These are phyloP conservation scores for Ceratonia siliqua DNA, from an alignment of 306 rosid genomes.

Conservation along the genomic window DNA sequence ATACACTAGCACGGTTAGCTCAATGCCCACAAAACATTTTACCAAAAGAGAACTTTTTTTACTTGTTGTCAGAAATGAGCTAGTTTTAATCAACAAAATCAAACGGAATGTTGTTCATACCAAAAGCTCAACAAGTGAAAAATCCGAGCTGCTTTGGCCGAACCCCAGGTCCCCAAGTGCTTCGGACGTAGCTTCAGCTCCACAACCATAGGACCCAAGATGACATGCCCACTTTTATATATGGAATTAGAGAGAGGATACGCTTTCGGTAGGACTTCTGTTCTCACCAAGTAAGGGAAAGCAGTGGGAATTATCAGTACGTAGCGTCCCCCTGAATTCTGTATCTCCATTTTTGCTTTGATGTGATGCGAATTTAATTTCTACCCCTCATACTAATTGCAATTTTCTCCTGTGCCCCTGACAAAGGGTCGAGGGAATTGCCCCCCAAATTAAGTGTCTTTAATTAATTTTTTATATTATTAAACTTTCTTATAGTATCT, in stretches of 20 bases:
- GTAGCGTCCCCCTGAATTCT: background rate
- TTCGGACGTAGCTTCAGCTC: background rate
- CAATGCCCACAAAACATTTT: background rate
- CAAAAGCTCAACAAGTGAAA: slow-evolving; percentile 7
- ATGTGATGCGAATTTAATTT: background rate
- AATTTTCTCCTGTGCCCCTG: background rate
- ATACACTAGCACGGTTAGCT: background rate
- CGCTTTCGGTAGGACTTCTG: background rate
- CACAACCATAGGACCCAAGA: background rate
- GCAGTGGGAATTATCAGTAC: background rate
- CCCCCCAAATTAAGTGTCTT: background rate
- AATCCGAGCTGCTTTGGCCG: slow-evolving; percentile 9
- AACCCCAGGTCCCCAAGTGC: slow-evolving; percentile 18
- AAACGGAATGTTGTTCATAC: slow-evolving; percentile 32
- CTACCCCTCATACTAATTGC: background rate
- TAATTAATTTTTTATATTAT: no score
- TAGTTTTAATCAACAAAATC: background rate
- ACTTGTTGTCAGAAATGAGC: background rate
- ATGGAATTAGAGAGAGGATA: background rate
- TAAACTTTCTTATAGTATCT: no score
- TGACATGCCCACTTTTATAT: background rate
- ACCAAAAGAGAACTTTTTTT: background rate
- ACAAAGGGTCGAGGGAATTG: no score
- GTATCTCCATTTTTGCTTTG: background rate
- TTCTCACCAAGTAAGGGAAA: background rate